Evolutionary conservation across 306 rosid species (phyloP), one percentile per base, ranked within the genome.

Genomic region (Rosa persica): DNA sequence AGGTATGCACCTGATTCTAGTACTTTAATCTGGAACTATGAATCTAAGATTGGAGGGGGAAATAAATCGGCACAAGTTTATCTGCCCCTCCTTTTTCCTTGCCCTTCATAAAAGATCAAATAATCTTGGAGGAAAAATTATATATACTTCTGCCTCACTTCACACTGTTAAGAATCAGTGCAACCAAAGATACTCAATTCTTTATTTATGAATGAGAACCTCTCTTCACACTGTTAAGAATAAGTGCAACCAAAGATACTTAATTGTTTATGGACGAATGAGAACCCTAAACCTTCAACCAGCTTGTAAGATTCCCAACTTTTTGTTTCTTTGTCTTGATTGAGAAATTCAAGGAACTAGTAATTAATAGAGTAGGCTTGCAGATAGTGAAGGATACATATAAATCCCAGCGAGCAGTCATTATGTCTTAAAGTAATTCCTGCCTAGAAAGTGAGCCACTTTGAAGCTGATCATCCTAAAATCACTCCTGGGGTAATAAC

Each of bases 1-100:
- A 89, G 98, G 98, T 95, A 89, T 83, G 54, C 46, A 66, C 30
- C 70, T 23, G 43, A 55, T 74, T 64, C 55, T 58, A 23, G 69
- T 6, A 16, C 69, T 23, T 58, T 27, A 42, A 39, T 40, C 36
- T 73, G n/a, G 16, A 22, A 48, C 27, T 20, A 34, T 58, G 42
- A 73, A 8, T 48, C 25, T 27, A 20, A 47, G 66, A 27, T 17
- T 43, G 27, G 30, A 43, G 42, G 25, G 20, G 36, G 34, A 7
- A 43, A 25, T 27, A 8, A 19, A 44, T 65, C 48, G 12, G 27
- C 47, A 27, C 9, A 19, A 30, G 25, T 54, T 54, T 38, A 40
- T 68, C 38, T 46, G 47, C 1, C 38, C 39, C 55, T 69, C 57
- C n/a, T 70, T 15, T 40, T 2, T 36, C 54, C 73, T 27, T 67